phyloP scores from a whole-genome alignment of 768 basidiomycete genomes.

The Suillus subaureus region DNA sequence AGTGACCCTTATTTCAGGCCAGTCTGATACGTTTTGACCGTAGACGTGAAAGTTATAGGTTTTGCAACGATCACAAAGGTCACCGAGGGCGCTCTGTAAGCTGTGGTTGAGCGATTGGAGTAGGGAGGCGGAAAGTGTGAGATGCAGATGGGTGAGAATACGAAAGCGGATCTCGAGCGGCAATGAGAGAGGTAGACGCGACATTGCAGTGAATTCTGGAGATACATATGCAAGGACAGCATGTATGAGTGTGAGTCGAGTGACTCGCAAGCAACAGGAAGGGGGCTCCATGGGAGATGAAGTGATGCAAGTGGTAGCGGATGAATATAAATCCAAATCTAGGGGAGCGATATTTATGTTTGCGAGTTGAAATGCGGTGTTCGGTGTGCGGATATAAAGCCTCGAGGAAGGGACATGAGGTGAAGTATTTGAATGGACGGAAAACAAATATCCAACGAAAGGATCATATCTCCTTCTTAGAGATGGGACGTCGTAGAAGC shows the following conservation, averaged over 20 bases:
- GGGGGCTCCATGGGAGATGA: slow-evolving; percentile 19
- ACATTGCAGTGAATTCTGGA: slow-evolving; percentile 41
- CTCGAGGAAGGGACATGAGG: slow-evolving; percentile 30
- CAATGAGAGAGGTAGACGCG: slow-evolving; percentile 29
- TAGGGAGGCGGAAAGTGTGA: slow-evolving; percentile 43
- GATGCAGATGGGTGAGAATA: slow-evolving; percentile 51
- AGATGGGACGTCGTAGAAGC: neutral
- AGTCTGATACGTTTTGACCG: slow-evolving; percentile 52
- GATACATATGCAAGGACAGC: slow-evolving; percentile 53
- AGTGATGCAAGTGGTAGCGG: neutral
- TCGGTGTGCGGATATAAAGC: slow-evolving; percentile 17
- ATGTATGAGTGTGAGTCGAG: slow-evolving; percentile 51
- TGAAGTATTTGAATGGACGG: neutral
- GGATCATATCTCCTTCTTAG: slow-evolving; percentile 2
- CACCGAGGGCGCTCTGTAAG: slow-evolving; percentile 31
- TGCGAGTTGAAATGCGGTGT: neutral
- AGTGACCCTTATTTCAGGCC: slow-evolving; percentile 49
- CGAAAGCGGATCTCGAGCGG: slow-evolving; percentile 56
- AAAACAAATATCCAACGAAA: slow-evolving; percentile 4
- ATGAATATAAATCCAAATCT: neutral
- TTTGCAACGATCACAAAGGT: slow-evolving; percentile 51
- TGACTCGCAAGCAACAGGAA: slow-evolving; percentile 31
- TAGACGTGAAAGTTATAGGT: slow-evolving; percentile 56
- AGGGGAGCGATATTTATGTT: neutral
- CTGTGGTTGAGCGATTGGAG: slow-evolving; percentile 44